phyloP scores from a whole-genome alignment of 495 filamentous ascomycete species.

The Stereocaulon alpinum region DNA sequence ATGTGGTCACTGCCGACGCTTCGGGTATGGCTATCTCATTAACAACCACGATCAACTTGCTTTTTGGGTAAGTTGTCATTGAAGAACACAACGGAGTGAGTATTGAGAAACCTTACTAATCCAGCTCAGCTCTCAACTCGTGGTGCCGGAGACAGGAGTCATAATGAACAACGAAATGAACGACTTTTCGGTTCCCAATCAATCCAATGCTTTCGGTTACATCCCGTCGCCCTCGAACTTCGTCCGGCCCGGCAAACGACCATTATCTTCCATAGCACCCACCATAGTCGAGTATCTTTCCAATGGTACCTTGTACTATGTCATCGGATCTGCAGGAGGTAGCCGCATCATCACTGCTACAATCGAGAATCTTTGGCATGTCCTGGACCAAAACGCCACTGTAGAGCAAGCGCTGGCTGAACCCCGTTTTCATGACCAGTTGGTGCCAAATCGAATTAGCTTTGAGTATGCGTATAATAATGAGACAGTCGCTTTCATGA shows the following conservation, averaged over 20 bases:
- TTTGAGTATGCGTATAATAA: conserved; percentile 69
- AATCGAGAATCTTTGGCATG: conserved; percentile 62
- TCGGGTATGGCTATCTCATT: conserved; percentile 60
- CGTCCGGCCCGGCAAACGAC: conserved; percentile 69
- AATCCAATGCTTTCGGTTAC: conserved; percentile 72
- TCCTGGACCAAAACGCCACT: conserved; percentile 54
- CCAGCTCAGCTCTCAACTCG: conserved; percentile 43
- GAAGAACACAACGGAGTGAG: background rate
- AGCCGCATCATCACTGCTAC: conserved; percentile 82
- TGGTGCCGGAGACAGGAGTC: conserved; percentile 73
- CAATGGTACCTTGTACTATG: conserved; percentile 56
- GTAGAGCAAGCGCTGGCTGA: conserved; percentile 50
- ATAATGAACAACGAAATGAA: conserved; percentile 97
- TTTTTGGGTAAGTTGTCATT: conserved; percentile 45
- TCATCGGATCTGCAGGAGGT: conserved; percentile 72
- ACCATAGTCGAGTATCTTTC: conserved; percentile 55
- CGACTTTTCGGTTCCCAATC: conserved; percentile 38
- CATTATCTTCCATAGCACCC: conserved; percentile 69
- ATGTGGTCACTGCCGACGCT: conserved; percentile 59
- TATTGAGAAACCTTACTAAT: background rate
- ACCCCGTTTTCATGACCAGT: conserved; percentile 38
- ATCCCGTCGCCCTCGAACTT: conserved; percentile 71
- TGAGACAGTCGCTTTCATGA: conserved; percentile 53
- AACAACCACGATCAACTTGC: conserved; percentile 75
- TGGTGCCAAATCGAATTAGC: conserved; percentile 27